These are phyloP conservation scores for Hyaloperonospora arabidopsidis DNA, from an alignment of 352 stramenopile genomes.

Conservation along the genomic window DNA sequence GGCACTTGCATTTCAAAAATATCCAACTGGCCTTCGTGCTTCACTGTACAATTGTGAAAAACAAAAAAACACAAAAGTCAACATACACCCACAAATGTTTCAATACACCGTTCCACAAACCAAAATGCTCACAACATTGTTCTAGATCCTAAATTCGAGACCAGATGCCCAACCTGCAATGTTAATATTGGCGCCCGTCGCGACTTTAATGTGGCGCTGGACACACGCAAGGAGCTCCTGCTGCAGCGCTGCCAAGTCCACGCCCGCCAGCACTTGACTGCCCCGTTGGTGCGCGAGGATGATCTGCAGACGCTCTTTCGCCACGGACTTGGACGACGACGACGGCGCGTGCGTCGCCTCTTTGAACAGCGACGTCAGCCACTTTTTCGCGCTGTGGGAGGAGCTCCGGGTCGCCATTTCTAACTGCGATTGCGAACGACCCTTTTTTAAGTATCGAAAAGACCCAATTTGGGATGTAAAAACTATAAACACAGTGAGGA, in stretches of 20 bases:
- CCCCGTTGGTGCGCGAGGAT: slow-evolving; percentile 84
- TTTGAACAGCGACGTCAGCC: slow-evolving; percentile 66
- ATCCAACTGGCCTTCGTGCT: slow-evolving; percentile 80
- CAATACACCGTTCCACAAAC: neutral
- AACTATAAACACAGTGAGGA: too few relatives aligned
- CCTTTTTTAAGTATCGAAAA: too few relatives aligned
- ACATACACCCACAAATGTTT: neutral
- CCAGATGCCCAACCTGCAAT: slow-evolving; percentile 52
- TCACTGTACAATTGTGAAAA: slow-evolving; percentile 39
- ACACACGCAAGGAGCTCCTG: slow-evolving; percentile 80
- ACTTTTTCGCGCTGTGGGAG: slow-evolving; percentile 67
- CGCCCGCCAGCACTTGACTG: slow-evolving; percentile 73
- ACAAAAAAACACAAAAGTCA: neutral
- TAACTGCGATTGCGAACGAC: too few relatives aligned
- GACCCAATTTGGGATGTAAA: too few relatives aligned
- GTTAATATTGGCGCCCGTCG: slow-evolving; percentile 84
- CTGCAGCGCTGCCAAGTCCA: slow-evolving; percentile 73
- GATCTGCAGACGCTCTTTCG: slow-evolving; percentile 85
- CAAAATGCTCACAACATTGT: neutral
- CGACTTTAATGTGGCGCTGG: slow-evolving; percentile 81
- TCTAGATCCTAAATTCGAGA: neutral
- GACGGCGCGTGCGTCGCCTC: slow-evolving; percentile 38
- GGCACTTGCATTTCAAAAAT: slow-evolving; percentile 89
- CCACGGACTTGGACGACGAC: slow-evolving; percentile 67
- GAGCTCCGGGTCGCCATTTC: slow-evolving; percentile 43